Percentiles rank a stretch among this genome's conserved stretches.
Evolutionary conservation across 1,284 basidiomycete species (phyloP).

Genomic region (Wolfiporia cocos): DNA sequence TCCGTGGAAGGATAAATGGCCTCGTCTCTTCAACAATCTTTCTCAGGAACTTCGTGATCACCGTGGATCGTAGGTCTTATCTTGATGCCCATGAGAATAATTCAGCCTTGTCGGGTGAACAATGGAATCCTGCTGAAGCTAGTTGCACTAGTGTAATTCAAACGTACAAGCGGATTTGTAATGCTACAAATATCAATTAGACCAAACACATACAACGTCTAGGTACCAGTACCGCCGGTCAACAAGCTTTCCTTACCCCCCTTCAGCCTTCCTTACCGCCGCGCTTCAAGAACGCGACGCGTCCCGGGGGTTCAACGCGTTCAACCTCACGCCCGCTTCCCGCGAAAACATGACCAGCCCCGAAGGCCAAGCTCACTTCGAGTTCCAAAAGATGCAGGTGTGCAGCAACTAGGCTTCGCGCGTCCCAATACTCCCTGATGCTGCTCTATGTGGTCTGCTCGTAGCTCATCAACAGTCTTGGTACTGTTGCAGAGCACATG

Average conservation of each 20-base stretch:
- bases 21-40: too few relatives aligned
- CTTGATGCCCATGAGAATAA: too few relatives aligned
- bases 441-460: slow-evolving; percentile 4
- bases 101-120: neutral
- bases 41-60: too few relatives aligned
- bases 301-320: slow-evolving; percentile 16
- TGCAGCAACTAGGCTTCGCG: slow-evolving; percentile 11
- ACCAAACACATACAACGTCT: slow-evolving; percentile 24
- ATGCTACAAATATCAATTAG: slow-evolving; percentile 19
- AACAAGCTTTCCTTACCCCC: slow-evolving; percentile 18
- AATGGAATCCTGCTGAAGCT: slow-evolving; percentile 6
- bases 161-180: slow-evolving; percentile 13
- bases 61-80: too few relatives aligned
- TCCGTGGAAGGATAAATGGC: too few relatives aligned
- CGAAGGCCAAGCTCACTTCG: slow-evolving; percentile 34
- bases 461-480: slow-evolving; percentile 49
- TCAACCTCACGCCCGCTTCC: slow-evolving; percentile 4
- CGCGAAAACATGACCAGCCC: slow-evolving; percentile 30
- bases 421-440: slow-evolving; percentile 4
- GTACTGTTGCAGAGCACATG: slow-evolving; percentile 49
- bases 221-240: slow-evolving; percentile 15
- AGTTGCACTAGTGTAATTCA: slow-evolving; percentile 1
- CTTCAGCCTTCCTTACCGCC: slow-evolving; percentile 21
- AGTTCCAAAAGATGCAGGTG: slow-evolving; percentile 43
- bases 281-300: slow-evolving; percentile 21